Evolutionary conservation across 148 eudicot genomes (phyloP).

Genomic region (Vaccinium vitisidaea): DNA sequence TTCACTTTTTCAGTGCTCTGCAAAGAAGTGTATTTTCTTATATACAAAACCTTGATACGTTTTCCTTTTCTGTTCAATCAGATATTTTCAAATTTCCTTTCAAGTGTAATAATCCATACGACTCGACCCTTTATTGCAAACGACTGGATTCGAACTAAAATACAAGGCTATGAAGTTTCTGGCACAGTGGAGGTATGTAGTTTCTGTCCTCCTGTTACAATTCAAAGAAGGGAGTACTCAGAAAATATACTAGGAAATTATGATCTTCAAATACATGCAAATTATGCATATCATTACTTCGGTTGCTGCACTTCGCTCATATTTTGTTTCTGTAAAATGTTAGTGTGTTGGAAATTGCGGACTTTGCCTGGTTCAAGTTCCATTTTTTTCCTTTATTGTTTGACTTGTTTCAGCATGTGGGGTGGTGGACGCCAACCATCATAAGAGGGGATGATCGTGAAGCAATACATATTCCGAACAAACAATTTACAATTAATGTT

Average conservation of each 20-base stretch:
- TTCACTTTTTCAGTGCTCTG: background rate
- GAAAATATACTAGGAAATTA: constrained; percentile 7
- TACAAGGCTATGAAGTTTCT: constrained; percentile 79
- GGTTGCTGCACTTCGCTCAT: background rate
- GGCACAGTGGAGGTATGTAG: constrained; percentile 85
- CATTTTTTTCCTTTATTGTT: background rate
- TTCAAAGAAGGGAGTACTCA: background rate
- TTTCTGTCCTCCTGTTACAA: constrained; percentile 9
- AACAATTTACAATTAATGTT: constrained; percentile 73
- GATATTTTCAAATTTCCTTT: constrained; percentile 86
- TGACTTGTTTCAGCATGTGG: constrained; percentile 53
- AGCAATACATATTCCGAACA: constrained; percentile 86
- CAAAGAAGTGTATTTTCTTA: background rate
- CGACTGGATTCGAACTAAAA: constrained; percentile 81
- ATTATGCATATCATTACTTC: constrained; percentile 10
- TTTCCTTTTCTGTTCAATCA: constrained; percentile 23
- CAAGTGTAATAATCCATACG: constrained; percentile 81
- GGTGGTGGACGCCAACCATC: constrained; percentile 93
- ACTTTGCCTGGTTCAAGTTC: background rate
- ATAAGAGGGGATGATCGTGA: constrained; percentile 94
- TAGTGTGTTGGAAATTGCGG: background rate
- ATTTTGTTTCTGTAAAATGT: background rate
- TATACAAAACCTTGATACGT: background rate
- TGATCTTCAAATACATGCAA: constrained; percentile 10
- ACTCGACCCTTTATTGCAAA: constrained; percentile 67